A percentile compares a stretch with the other conserved stretches of the same genome.
These are phyloP conservation scores for Camelina laxa DNA, from an alignment of 345 rosid species.

Conservation along the genomic window DNA sequence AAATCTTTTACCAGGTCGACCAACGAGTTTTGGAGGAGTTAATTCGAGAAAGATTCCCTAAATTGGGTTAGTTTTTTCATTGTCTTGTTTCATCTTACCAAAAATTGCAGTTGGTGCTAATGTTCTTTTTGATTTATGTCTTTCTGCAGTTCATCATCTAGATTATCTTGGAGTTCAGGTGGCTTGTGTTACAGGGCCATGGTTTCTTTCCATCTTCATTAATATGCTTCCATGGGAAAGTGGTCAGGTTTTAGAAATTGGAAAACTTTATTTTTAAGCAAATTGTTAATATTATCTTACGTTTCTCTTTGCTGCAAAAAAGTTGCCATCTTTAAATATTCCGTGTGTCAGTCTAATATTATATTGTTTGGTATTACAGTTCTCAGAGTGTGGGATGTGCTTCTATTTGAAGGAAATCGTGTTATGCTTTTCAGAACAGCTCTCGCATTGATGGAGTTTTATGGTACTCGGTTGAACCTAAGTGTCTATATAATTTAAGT, in stretches of 20 bases:
- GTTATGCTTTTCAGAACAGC: slow-evolving; percentile 97
- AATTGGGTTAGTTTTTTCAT: slow-evolving; percentile 65
- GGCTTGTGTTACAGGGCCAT: slow-evolving; percentile 96
- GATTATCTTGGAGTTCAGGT: slow-evolving; percentile 97
- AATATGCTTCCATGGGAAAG: slow-evolving; percentile 99
- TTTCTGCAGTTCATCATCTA: slow-evolving; percentile 85
- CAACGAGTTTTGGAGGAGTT: slow-evolving; percentile 95
- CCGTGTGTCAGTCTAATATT: slow-evolving; percentile 1
- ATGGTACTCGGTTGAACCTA: slow-evolving; percentile 67
- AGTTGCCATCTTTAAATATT: background rate
- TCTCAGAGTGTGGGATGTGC: slow-evolving; percentile 99
- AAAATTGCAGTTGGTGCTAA: slow-evolving; percentile 22
- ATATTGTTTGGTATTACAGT: slow-evolving; percentile 49
- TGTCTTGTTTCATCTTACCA: background rate
- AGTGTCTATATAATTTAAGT: slow-evolving; percentile 21
- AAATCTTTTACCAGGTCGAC: slow-evolving; percentile 70
- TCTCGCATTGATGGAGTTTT: slow-evolving; percentile 95
- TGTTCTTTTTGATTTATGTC: slow-evolving; percentile 32
- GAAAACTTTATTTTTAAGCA: slow-evolving; percentile 2
- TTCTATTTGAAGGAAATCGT: slow-evolving; percentile 93
- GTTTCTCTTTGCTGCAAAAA: slow-evolving; percentile 12
- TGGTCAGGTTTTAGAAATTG: slow-evolving; percentile 80
- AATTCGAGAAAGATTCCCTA: slow-evolving; percentile 93
- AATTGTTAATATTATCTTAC: background rate
- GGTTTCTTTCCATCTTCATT: slow-evolving; percentile 99